Percentiles rank a stretch among this genome's conserved stretches.
These are phyloP conservation scores for Striga asiatica DNA, from an alignment of 257 asterid species.

Conservation along the genomic window DNA sequence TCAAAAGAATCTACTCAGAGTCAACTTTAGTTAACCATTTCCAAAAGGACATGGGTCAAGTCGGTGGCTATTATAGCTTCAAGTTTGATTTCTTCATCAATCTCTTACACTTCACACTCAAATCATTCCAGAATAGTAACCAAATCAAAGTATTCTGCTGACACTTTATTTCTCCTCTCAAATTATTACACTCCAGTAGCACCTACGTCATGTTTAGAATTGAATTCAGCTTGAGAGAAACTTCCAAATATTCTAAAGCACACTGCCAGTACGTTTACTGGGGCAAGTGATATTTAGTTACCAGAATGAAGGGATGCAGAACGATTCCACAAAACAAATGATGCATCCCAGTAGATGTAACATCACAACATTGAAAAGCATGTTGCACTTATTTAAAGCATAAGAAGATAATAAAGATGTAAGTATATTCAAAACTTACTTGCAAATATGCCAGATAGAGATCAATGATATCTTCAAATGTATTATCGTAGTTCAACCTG, in stretches of 20 bases:
- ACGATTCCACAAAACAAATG: neutral
- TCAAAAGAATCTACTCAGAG: too few species aligned
- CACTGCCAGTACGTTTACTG: neutral
- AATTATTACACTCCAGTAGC: neutral
- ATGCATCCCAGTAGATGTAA: constrained; percentile 1
- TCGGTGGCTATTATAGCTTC: too few species aligned
- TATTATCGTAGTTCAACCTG: constrained; percentile 49
- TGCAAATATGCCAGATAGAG: constrained; percentile 82
- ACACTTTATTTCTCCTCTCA: neutral
- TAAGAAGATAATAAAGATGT: neutral
- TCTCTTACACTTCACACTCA: constrained; percentile 1
- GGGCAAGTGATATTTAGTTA: neutral
- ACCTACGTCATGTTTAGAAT: neutral
- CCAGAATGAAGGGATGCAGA: neutral
- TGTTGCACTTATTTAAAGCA: neutral
- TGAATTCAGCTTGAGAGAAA: too few species aligned
- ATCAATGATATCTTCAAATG: constrained; percentile 80
- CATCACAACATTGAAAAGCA: constrained; percentile 9
- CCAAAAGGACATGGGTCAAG: neutral
- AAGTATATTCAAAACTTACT: constrained; percentile 36
- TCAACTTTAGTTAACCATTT: too few species aligned
- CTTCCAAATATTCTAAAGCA: neutral
- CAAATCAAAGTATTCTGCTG: neutral
- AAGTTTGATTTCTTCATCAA: neutral
- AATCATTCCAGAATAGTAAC: neutral